phyloP scores from a whole-genome alignment of 805 yeast genomes.

The Saccharomyces mikatae region DNA sequence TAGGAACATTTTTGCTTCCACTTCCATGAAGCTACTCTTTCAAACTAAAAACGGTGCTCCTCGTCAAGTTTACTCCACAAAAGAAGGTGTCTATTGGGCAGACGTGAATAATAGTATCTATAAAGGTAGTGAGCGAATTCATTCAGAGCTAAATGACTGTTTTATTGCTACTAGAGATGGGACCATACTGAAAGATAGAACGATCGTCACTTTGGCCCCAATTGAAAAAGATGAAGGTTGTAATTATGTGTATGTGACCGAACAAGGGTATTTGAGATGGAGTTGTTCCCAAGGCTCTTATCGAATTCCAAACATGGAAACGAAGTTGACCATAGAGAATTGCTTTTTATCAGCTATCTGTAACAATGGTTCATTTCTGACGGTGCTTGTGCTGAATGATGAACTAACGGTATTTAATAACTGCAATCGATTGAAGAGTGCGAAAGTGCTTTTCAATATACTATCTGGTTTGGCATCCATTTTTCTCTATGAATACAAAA shows the following conservation, averaged over 20 bases:
- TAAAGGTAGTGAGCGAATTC: constrained; percentile 1
- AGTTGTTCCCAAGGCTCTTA: constrained; percentile 1
- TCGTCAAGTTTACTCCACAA: constrained; percentile 1
- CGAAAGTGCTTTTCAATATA: background rate
- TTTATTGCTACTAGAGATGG: constrained; percentile 5
- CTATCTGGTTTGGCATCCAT: background rate
- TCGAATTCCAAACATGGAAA: background rate
- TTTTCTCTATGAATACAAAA: background rate
- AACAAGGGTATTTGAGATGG: constrained; percentile 7
- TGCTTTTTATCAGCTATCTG: background rate
- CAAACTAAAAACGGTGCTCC: background rate
- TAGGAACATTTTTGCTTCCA: background rate
- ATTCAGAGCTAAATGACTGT: background rate
- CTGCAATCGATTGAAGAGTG: background rate
- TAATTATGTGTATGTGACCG: constrained; percentile 4
- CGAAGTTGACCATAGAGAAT: background rate
- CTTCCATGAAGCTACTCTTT: background rate
- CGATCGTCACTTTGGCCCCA: constrained; percentile 2
- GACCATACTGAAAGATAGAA: background rate
- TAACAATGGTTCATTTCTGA: background rate
- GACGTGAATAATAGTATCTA: constrained; percentile 5
- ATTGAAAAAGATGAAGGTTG: constrained; percentile 5
- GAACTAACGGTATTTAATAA: background rate
- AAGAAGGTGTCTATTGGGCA: constrained; percentile 10
- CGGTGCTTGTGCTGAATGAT: background rate